Evolutionary conservation across 805 yeast species (phyloP).

Genomic region (Sugiyamaella floridensis): DNA sequence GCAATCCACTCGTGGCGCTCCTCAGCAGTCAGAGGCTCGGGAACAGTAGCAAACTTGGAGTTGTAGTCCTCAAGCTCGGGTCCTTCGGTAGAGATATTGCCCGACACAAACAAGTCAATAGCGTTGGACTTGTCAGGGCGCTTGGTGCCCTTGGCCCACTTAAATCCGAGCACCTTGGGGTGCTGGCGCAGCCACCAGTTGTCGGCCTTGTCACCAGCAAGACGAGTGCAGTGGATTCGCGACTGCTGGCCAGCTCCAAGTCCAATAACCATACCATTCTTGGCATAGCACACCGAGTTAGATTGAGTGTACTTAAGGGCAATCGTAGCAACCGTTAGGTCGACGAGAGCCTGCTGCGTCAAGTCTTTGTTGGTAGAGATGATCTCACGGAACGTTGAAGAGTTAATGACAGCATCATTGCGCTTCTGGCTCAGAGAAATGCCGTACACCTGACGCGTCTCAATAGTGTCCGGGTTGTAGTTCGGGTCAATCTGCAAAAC

Average conservation of each 20-base stretch:
- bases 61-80: slow-evolving; percentile 93
- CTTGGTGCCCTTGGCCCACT: slow-evolving; percentile 98
- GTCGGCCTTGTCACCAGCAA: slow-evolving; percentile 99
- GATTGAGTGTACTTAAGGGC: slow-evolving; percentile 97
- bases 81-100: slow-evolving; percentile 83
- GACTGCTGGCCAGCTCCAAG: slow-evolving; percentile 99
- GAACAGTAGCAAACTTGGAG: slow-evolving; percentile 76
- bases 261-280: slow-evolving; percentile 98
- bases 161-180: slow-evolving; percentile 83
- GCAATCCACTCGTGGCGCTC: slow-evolving; percentile 86
- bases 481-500: slow-evolving; percentile 94
- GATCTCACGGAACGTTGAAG: slow-evolving; percentile 83
- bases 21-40: slow-evolving; percentile 69
- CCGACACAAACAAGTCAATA: slow-evolving; percentile 86
- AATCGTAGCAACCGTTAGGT: slow-evolving; percentile 93
- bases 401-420: slow-evolving; percentile 92
- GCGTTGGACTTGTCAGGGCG: slow-evolving; percentile 98
- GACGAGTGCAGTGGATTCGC: slow-evolving; percentile 97
- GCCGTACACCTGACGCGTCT: slow-evolving; percentile 95
- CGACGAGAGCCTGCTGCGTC: slow-evolving; percentile 88
- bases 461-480: slow-evolving; percentile 71
- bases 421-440: slow-evolving; percentile 93
- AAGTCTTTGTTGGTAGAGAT: slow-evolving; percentile 80
- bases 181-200: slow-evolving; percentile 99
- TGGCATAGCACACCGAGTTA: slow-evolving; percentile 96